Base-by-base conservation (phyloP, 768 basidiomycete species). In the Trametes elegans region DNA sequence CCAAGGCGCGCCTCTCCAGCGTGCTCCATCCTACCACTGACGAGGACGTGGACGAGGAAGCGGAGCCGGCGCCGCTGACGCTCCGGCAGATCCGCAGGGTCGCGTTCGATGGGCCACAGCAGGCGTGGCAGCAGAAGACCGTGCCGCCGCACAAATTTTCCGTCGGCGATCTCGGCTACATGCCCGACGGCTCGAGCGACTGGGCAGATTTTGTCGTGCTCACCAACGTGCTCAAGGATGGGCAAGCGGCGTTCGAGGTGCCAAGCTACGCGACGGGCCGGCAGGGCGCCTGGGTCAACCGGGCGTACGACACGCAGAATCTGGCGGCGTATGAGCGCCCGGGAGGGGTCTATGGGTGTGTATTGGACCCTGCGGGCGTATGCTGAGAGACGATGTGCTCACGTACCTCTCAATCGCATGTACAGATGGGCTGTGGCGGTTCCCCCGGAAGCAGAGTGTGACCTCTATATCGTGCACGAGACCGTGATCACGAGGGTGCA, bases 371-470 rank as follows among this genome's bases (percentile, higher is more conserved):
- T 7, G 23, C 13, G 11, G 6, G n/a, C 21, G 11, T 5, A 28
- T 21, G 13, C 5, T 1, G 9, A 35, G 29, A n/a, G 35, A n/a
- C 38, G 3, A 23, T n/a, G n/a, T n/a, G n/a, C n/a, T n/a, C n/a
- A n/a, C n/a, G n/a, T n/a, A n/a, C n/a, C n/a, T n/a, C n/a, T n/a
- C n/a, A n/a, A n/a, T n/a, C n/a, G n/a, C n/a, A n/a, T n/a, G n/a
- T n/a, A n/a, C 24, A 80, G 79, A 31, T 80, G 79, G 79, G 67
- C 76, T 2, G 68, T 80, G 21, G 68, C 71, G 1, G 71, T 78
- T 2, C 70, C 73, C 13, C 67, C 73, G 3, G 65, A 69, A 16
- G 61, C 64, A 31, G 69, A 77, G 44, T 66, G 72, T 0, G 71
- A 74, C 28, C 71, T 77, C n/a, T 69, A 68, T 16, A 63, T 78